Evolutionary conservation across 2,329 filamentous ascomycete genomes (phyloP).

Genomic region (Amauroascus niger): DNA sequence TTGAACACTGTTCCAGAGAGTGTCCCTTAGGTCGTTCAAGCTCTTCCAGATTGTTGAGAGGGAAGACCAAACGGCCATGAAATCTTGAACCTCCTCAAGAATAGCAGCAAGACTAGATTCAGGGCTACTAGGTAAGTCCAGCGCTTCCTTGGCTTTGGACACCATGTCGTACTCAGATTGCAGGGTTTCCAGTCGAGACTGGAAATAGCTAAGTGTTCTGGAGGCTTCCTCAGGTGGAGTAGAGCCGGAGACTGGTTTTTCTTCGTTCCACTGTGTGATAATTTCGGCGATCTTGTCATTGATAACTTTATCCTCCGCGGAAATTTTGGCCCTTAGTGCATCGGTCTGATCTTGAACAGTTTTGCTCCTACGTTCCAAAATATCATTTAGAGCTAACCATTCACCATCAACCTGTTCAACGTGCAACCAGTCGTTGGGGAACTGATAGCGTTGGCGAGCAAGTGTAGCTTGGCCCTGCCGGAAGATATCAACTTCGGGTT

Average conservation of each 20-base stretch:
- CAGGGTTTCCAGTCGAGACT: slow-evolving; percentile 71
- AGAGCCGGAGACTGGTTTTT: slow-evolving; percentile 92
- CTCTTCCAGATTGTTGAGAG: slow-evolving; percentile 95
- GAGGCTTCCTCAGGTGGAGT: slow-evolving; percentile 86
- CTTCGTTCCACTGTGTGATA: slow-evolving; percentile 79
- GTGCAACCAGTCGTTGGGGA: slow-evolving; percentile 85
- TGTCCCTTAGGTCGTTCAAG: slow-evolving; percentile 84
- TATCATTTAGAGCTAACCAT: slow-evolving; percentile 87
- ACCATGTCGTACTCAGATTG: slow-evolving; percentile 89
- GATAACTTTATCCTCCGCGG: slow-evolving; percentile 85
- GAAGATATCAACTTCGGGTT: slow-evolving; percentile 91
- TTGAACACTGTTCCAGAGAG: slow-evolving; percentile 89
- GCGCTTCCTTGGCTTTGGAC: slow-evolving; percentile 88
- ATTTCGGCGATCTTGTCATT: slow-evolving; percentile 80
- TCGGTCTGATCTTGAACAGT: slow-evolving; percentile 95
- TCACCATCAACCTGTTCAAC: slow-evolving; percentile 94
- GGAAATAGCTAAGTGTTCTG: slow-evolving; percentile 69
- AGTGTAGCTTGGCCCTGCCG: slow-evolving; percentile 90
- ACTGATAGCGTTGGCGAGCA: slow-evolving; percentile 83
- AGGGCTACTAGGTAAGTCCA: slow-evolving; percentile 71
- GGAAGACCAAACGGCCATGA: slow-evolving; percentile 96
- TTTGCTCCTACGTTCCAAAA: slow-evolving; percentile 83
- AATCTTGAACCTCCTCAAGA: slow-evolving; percentile 93
- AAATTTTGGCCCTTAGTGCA: slow-evolving; percentile 86
- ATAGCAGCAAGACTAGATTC: slow-evolving; percentile 77